phyloP scores from a whole-genome alignment of 106 monocot genomes.

The Allium fistulosum region DNA sequence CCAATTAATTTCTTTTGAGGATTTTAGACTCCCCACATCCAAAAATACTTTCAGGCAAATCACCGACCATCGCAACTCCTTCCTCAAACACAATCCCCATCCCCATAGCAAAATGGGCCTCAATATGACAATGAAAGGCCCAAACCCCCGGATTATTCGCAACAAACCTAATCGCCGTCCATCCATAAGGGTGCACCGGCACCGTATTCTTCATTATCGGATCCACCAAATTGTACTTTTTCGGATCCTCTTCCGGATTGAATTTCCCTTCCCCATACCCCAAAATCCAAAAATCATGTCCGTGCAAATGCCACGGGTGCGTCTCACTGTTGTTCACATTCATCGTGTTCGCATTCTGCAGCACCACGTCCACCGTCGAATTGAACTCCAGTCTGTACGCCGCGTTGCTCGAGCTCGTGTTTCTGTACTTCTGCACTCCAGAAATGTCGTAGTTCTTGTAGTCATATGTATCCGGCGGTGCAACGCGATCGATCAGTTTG shows the following conservation, averaged over 20 bases:
- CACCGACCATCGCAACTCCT: slow-evolving; percentile 51
- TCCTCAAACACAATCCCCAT: slow-evolving; percentile 82
- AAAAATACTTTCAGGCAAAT: slow-evolving; percentile 49
- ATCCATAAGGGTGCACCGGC: slow-evolving; percentile 60
- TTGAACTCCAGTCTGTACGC: slow-evolving; percentile 50
- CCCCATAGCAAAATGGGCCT: slow-evolving; percentile 85
- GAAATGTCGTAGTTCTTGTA: slow-evolving; percentile 17
- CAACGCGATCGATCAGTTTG: slow-evolving; percentile 30
- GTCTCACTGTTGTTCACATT: slow-evolving; percentile 71
- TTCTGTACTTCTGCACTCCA: neutral
- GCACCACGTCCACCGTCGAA: slow-evolving; percentile 67
- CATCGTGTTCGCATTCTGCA: slow-evolving; percentile 88
- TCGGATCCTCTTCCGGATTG: slow-evolving; percentile 32
- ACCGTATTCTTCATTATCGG: slow-evolving; percentile 92
- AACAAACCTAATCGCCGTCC: slow-evolving; percentile 78
- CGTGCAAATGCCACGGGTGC: slow-evolving; percentile 99
- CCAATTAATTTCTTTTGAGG: neutral
- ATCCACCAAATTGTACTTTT: slow-evolving; percentile 55
- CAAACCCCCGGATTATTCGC: slow-evolving; percentile 85
- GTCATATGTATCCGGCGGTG: slow-evolving; percentile 57
- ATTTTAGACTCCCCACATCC: slow-evolving; percentile 48
- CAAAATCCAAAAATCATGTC: slow-evolving; percentile 96
- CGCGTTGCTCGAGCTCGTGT: slow-evolving; percentile 23
- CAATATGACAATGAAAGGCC: slow-evolving; percentile 92
- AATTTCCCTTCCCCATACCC: slow-evolving; percentile 69